Evolutionary conservation across 139 green algal genomes (phyloP).

Genomic region (Pleodorina starrii): DNA sequence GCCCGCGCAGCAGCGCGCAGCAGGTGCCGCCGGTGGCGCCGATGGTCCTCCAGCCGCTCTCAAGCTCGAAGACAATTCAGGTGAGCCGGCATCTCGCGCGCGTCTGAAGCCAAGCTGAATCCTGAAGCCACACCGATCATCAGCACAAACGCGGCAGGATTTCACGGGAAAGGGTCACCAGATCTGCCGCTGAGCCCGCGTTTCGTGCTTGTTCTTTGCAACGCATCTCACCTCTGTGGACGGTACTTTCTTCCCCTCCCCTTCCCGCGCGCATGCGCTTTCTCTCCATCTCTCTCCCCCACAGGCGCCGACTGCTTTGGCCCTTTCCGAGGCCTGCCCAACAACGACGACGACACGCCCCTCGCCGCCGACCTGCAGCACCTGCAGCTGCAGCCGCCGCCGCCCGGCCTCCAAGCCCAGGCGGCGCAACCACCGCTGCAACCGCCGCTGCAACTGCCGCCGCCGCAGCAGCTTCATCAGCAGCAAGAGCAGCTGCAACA

Average conservation of each 20-base stretch:
- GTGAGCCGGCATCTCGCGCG: not conserved
- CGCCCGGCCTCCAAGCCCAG: not conserved
- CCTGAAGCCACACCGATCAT: too few relatives aligned
- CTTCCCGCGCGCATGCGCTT: too few relatives aligned
- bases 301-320: not conserved
- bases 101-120: too few relatives aligned
- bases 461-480: not conserved
- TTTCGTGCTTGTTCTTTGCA: too few relatives aligned
- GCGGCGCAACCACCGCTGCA: not conserved
- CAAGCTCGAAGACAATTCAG: not conserved
- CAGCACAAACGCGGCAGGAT: too few relatives aligned
- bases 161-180: too few relatives aligned
- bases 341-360: not conserved
- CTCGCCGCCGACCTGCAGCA: slow-evolving; percentile 4
- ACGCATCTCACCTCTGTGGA: too few relatives aligned
- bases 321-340: not conserved
- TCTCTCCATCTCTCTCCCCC: too few relatives aligned
- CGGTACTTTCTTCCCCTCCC: too few relatives aligned
- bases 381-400: slow-evolving; percentile 26
- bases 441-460: not conserved
- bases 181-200: too few relatives aligned
- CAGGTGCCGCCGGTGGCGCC: not conserved
- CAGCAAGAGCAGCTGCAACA: not conserved
- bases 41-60: not conserved
- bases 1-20: slow-evolving; percentile 8